Percentiles rank a stretch among this genome's conserved stretches.
These are phyloP conservation scores for Globisporangium iwayamae DNA, from an alignment of 352 stramenopile species.

Conservation along the genomic window DNA sequence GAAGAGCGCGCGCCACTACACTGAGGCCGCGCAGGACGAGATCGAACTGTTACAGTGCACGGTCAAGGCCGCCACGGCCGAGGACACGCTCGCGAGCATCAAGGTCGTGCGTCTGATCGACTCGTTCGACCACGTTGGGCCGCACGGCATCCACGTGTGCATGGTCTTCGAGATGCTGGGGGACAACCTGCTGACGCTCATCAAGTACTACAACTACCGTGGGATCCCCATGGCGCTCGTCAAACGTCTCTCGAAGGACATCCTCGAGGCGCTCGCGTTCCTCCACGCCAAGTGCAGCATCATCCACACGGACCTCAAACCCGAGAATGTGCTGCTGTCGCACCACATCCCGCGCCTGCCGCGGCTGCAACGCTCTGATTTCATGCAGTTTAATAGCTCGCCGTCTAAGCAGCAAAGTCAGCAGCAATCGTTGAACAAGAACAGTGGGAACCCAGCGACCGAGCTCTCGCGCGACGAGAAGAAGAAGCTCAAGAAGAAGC, in stretches of 20 bases:
- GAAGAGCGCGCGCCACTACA: constrained; percentile 98
- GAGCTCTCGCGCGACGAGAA: constrained; percentile 84
- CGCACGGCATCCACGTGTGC: constrained; percentile 95
- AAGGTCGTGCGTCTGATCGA: constrained; percentile 82
- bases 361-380: constrained; percentile 58
- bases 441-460: background rate
- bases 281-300: constrained; percentile 97
- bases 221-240: constrained; percentile 96
- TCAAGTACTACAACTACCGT: constrained; percentile 99
- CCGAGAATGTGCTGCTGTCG: constrained; percentile 97
- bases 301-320: constrained; percentile 99
- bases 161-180: constrained; percentile 99
- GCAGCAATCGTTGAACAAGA: constrained; percentile 6
- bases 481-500: constrained; percentile 92
- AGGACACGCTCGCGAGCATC: constrained; percentile 23
- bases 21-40: constrained; percentile 97
- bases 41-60: constrained; percentile 96
- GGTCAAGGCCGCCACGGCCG: constrained; percentile 44
- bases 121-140: constrained; percentile 96
- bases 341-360: constrained; percentile 68
- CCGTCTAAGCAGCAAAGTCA: constrained; percentile 45
- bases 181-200: constrained; percentile 97
- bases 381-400: constrained; percentile 35
- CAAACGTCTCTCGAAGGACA: constrained; percentile 92
- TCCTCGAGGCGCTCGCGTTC: constrained; percentile 96